Base-by-base conservation (phyloP, 495 filamentous ascomycete species). In the Aspergillus coremiiformis region DNA sequence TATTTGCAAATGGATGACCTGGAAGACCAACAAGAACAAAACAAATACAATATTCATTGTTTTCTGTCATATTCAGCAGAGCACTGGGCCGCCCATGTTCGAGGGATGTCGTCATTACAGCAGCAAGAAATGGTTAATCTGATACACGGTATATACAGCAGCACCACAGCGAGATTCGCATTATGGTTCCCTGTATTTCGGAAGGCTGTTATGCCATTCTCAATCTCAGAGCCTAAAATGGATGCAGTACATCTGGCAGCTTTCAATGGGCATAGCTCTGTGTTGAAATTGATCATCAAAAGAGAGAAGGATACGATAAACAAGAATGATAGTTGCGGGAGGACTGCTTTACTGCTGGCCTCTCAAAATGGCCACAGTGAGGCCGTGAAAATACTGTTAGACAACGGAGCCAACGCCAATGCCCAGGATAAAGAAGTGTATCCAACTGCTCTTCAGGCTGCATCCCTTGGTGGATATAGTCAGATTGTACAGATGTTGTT, bases 381-480 rank as follows among this genome's bases (percentile, higher is more conserved):
- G n/a, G 10, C 17, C 12, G n/a, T 50, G 22, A 8, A 37, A 22
- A 49, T 64, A 12, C 51, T 70, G 4, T 20, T 70, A 9, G 56
- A 39, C 4, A 20, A 29, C 7, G 47, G 20, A 15, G 47, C 47
- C 20, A 23, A 41, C 6, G 47, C 60, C 27, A 62, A 63, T 43
- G 46, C 23, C 29, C 53, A 53, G 42, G 52, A 44, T 44, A 35
- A 44, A 39, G 53, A 56, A 48, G 0, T 11, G 1, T 46, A 46
- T 48, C 52, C 35, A 23, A 54, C 49, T 51, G 54, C 55, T 22
- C 53, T 63, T 2, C 57, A 57, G 23, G 54, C 54, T 21, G 60
- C 62, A 39, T 53, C 54, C 47, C n/a, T 0, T 4, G 30, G 32
- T 26, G 26, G 27, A 19, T 14, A 35, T 35, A 17, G 11, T n/a